A percentile compares a stretch with the other conserved stretches of the same genome.
These are phyloP conservation scores for Calvatia gigantea DNA, from an alignment of 768 basidiomycete species.

Conservation along the genomic window DNA sequence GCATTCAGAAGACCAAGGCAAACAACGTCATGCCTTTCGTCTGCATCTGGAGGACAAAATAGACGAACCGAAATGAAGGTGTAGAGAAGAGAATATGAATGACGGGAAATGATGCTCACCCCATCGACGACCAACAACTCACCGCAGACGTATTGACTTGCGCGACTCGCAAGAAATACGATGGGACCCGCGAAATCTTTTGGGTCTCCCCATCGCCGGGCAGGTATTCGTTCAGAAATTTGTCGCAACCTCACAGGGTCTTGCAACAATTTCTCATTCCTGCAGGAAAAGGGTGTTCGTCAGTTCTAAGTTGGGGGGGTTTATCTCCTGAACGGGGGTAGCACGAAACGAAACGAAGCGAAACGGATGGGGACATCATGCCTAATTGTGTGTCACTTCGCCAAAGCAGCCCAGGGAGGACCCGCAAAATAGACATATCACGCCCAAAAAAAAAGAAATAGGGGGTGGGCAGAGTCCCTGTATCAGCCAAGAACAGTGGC, in stretches of 20 bases:
- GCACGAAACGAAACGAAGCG: background rate
- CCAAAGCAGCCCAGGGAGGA: background rate
- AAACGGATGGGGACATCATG: no score
- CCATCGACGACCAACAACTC: slow-evolving; percentile 72
- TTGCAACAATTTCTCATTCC: slow-evolving; percentile 46
- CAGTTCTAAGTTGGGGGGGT: no score
- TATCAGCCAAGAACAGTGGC: background rate
- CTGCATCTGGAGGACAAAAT: background rate
- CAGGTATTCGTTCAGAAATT: slow-evolving; percentile 73
- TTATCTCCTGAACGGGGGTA: no score
- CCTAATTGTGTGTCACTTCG: background rate
- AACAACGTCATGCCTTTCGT: background rate
- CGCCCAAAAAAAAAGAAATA: background rate
- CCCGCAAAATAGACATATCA: background rate
- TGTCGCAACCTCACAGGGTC: slow-evolving; percentile 66
- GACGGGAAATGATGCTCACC: slow-evolving; percentile 30
- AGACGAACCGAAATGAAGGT: slow-evolving; percentile 15
- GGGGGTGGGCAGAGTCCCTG: background rate
- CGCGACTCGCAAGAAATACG: slow-evolving; percentile 66
- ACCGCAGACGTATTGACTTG: slow-evolving; percentile 70
- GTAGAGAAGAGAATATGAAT: background rate
- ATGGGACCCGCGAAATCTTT: slow-evolving; percentile 72
- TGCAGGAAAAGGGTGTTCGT: slow-evolving; percentile 15
- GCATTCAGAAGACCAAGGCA: background rate
- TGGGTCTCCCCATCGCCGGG: slow-evolving; percentile 68